Base-by-base conservation (phyloP, 495 filamentous ascomycete genomes). In the Pseudotulostoma volvatum region DNA sequence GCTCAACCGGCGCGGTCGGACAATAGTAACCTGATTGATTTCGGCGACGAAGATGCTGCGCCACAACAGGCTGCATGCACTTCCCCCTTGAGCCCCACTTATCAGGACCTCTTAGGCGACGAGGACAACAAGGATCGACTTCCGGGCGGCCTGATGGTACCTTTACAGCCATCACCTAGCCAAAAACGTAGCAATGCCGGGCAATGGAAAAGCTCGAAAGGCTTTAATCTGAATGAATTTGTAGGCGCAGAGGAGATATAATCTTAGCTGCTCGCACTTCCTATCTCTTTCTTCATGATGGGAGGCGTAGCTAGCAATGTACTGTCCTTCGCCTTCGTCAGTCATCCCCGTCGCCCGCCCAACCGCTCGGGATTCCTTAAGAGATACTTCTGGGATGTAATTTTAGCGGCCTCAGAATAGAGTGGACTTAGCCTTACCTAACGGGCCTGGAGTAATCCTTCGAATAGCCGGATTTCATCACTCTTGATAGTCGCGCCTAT, bases 211-310 rank as follows among this genome's bases (percentile, higher is more conserved):
- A 70, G 76, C 42, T 68, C 69, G 0, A 50, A 59, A 44, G 71
- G 65, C 4, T 44, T 52, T 1, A 59, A 62, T 20, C 44, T 68
- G 35, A 68, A 79, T 40, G 57, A 71, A 36, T 79, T 78, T 48
- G 64, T 76, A 25, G 74, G 78, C 53, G 75, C 73, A 1, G 55
- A 70, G 45, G 55, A 61, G 37, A 49, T 49, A 16, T 36, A 49
- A 49, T n/a, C n/a, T n/a, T n/a, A n/a, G n/a, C n/a, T n/a, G n/a
- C n/a, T n/a, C n/a, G n/a, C n/a, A n/a, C n/a, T n/a, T n/a, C n/a
- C n/a, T n/a, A n/a, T n/a, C n/a, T n/a, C n/a, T n/a, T n/a, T n/a
- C n/a, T n/a, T n/a, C n/a, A n/a, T n/a, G n/a, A n/a, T n/a, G n/a
- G n/a, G n/a, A n/a, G n/a, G n/a, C n/a, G n/a, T n/a, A n/a, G n/a